phyloP scores from a whole-genome alignment of 2,329 filamentous ascomycete species.

The Chrysoporthe puriensis region DNA sequence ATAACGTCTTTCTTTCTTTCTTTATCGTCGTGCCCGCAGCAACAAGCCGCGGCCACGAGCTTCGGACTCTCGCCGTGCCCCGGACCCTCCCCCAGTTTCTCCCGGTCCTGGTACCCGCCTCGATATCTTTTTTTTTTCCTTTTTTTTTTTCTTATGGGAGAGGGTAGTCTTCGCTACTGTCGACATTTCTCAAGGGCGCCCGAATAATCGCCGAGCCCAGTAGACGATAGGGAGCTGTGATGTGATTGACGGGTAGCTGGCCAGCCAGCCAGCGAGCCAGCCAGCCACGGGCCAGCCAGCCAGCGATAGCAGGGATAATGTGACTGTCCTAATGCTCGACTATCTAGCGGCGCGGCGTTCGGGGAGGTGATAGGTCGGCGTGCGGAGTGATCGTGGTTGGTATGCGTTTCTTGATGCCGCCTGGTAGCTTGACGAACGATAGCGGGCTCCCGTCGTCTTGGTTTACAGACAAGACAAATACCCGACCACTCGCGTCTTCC shows the following conservation, averaged over 20 bases:
- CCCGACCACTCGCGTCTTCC: slow-evolving; percentile 60
- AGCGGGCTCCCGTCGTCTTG: slow-evolving; percentile 44
- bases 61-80: not conserved
- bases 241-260: no score
- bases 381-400: slow-evolving; percentile 57
- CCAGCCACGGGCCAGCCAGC: no score
- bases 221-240: no score
- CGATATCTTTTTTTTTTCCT: not conserved
- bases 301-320: slow-evolving; percentile 34
- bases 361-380: slow-evolving; percentile 50
- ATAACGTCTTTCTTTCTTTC: no score
- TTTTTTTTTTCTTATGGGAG: no score
- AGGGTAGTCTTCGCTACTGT: no score
- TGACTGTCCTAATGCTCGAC: slow-evolving; percentile 37
- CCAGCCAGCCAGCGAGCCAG: no score
- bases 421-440: slow-evolving; percentile 42
- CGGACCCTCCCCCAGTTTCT: not conserved
- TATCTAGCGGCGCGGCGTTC: slow-evolving; percentile 28
- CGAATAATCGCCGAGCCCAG: no score
- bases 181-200: no score
- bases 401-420: slow-evolving; percentile 42
- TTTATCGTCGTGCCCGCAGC: no score
- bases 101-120: not conserved
- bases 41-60: no score
- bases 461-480: slow-evolving; percentile 56